phyloP scores from a whole-genome alignment of 2,329 filamentous ascomycete species.

The Zymoseptoria brevis region DNA sequence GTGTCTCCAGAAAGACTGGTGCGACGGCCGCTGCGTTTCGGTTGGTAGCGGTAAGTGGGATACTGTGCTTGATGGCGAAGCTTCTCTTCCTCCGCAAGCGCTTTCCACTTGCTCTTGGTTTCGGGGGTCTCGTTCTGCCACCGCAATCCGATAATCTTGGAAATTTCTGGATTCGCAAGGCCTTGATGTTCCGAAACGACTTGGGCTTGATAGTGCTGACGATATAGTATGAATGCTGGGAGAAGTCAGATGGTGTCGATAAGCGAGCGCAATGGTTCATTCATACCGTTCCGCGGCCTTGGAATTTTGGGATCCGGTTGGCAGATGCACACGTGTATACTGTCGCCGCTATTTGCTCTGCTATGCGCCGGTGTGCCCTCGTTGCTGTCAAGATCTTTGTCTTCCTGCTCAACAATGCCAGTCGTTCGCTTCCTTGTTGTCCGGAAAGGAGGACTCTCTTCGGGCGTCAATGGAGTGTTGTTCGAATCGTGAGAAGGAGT shows the following conservation, averaged over 20 bases:
- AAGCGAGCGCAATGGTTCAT: not conserved
- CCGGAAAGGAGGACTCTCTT: slow-evolving; percentile 29
- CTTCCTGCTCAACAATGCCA: slow-evolving; percentile 25
- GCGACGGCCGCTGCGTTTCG: slow-evolving; percentile 50
- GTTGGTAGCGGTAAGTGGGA: slow-evolving; percentile 90
- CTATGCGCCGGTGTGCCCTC: slow-evolving; percentile 23
- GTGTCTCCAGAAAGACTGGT: slow-evolving; percentile 27
- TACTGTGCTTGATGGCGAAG: slow-evolving; percentile 79
- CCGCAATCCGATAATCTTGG: slow-evolving; percentile 90
- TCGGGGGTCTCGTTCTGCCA: slow-evolving; percentile 72
- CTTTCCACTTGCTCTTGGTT: slow-evolving; percentile 79
- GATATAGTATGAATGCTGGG: slow-evolving; percentile 93
- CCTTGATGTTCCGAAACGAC: slow-evolving; percentile 80
- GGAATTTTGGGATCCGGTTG: slow-evolving; percentile 65
- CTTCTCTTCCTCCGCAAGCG: slow-evolving; percentile 88
- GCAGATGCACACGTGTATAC: slow-evolving; percentile 56
- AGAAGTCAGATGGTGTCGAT: slow-evolving; percentile 19
- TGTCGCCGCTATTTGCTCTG: slow-evolving; percentile 32
- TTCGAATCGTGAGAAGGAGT: slow-evolving; percentile 22
- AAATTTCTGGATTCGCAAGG: slow-evolving; percentile 89
- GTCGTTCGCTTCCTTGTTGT: slow-evolving; percentile 28
- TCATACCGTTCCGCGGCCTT: slow-evolving; percentile 61
- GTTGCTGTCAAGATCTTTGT: slow-evolving; percentile 21
- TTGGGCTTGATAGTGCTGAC: slow-evolving; percentile 78
- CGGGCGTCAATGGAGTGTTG: slow-evolving; percentile 30